phyloP scores from a whole-genome alignment of 2,329 filamentous ascomycete species.

The Paecilomyces fulvus region DNA sequence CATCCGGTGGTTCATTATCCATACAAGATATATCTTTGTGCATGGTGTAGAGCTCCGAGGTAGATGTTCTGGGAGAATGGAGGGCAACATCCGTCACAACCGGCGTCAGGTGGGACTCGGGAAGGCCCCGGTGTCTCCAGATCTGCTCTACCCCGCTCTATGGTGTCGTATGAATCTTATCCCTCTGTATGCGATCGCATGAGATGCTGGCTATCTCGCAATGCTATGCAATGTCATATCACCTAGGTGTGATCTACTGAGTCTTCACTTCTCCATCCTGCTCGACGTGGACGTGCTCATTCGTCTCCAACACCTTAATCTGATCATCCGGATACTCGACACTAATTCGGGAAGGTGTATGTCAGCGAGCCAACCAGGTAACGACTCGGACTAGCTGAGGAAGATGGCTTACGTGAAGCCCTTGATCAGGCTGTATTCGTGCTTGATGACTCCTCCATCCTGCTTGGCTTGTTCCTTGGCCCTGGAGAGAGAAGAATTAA shows the following conservation, averaged over 20 bases:
- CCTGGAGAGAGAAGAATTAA: conserved; percentile 32
- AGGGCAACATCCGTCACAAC: no score
- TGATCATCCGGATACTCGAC: conserved; percentile 63
- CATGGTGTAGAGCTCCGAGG: not conserved
- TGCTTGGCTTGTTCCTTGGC: conserved; percentile 67
- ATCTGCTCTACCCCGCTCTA: not conserved
- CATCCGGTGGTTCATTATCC: not conserved
- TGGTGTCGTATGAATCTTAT: not conserved
- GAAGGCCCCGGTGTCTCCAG: not conserved
- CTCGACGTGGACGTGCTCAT: conserved; percentile 75
- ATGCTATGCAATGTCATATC: not conserved
- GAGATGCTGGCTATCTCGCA: not conserved
- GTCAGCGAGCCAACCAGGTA: conserved; percentile 5
- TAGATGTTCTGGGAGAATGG: not conserved
- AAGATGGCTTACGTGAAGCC: conserved; percentile 69
- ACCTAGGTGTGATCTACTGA: conserved; percentile 47
- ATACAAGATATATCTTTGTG: not conserved
- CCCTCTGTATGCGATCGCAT: not conserved
- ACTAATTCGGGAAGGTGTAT: conserved; percentile 38
- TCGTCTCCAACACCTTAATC: conserved; percentile 56
- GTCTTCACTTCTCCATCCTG: conserved; percentile 60
- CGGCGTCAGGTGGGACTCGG: no score
- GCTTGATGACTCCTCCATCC: conserved; percentile 73
- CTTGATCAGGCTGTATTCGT: conserved; percentile 82
- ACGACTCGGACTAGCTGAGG: not conserved